Evolutionary conservation across 2,329 filamentous ascomycete genomes (phyloP).

Genomic region (Paraconiothyrium brasiliense): DNA sequence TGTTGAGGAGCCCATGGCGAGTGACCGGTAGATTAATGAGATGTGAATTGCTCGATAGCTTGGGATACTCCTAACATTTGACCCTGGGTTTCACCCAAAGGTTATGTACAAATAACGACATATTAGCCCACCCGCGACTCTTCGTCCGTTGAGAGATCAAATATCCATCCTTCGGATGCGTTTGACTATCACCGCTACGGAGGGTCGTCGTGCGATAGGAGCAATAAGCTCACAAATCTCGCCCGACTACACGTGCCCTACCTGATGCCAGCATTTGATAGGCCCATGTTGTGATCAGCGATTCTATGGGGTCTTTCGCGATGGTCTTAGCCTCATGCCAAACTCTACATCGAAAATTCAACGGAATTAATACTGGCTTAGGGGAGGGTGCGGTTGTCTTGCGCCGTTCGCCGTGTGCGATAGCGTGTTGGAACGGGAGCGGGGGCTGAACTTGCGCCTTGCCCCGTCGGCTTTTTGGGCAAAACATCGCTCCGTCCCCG

Average conservation of each 20-base stretch:
- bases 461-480: conserved; percentile 7
- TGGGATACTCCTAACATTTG: not conserved
- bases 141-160: not conserved
- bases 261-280: too few relatives aligned
- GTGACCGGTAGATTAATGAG: not conserved
- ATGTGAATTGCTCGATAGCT: not conserved
- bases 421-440: not conserved
- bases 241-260: not conserved
- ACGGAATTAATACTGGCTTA: not conserved
- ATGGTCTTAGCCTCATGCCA: not conserved
- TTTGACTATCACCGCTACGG: not conserved
- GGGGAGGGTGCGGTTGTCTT: conserved; percentile 6
- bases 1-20: conserved; percentile 12
- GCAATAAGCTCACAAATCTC: not conserved
- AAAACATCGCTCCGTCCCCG: conserved; percentile 3
- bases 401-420: not conserved
- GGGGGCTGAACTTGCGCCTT: conserved; percentile 2
- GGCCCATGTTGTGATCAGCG: not conserved
- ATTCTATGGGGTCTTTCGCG: not conserved
- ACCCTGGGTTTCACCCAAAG: not conserved
- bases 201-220: not conserved
- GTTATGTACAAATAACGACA: not conserved
- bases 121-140: not conserved
- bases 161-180: not conserved
- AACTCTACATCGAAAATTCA: not conserved